A percentile compares a stretch with the other conserved stretches of the same genome.
These are phyloP conservation scores for Fusarium brachygibbosum DNA, from an alignment of 2,329 filamentous ascomycete genomes.

Conservation along the genomic window DNA sequence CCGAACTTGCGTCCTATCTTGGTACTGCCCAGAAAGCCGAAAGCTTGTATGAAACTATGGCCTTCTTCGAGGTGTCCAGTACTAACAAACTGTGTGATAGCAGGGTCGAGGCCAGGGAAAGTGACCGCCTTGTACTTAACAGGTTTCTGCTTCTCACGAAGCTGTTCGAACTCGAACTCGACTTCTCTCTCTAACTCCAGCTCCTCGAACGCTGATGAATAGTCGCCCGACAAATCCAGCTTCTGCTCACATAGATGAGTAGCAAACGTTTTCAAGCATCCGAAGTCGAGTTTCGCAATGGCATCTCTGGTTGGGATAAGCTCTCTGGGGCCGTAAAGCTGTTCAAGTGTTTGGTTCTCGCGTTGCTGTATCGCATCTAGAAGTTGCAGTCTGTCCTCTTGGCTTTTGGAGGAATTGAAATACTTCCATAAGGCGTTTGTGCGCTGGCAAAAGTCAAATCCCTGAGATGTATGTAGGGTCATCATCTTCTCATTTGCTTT, in stretches of 20 bases:
- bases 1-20: not conserved
- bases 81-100: not conserved
- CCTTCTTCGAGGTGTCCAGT: not conserved
- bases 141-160: constrained; percentile 67
- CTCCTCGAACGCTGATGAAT: constrained; percentile 69
- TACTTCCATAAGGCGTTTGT: constrained; percentile 61
- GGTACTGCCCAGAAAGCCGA: not conserved
- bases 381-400: constrained; percentile 49
- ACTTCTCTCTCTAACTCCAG: constrained; percentile 72
- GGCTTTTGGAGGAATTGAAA: constrained; percentile 58
- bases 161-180: constrained; percentile 68
- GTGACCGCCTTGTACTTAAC: constrained; percentile 55
- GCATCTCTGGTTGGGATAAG: not conserved
- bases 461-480: constrained; percentile 71
- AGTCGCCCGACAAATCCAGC: constrained; percentile 8
- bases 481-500: constrained; percentile 69
- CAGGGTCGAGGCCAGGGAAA: constrained; percentile 61
- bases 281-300: not conserved
- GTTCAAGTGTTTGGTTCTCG: constrained; percentile 69
- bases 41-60: not conserved
- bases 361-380: constrained; percentile 56
- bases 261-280: not conserved
- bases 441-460: constrained; percentile 70
- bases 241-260: not conserved
- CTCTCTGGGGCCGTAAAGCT: constrained; percentile 65